Evolutionary conservation across 176 grass and related monocot species (phyloP).

Genomic region (Panicum miliaceum): DNA sequence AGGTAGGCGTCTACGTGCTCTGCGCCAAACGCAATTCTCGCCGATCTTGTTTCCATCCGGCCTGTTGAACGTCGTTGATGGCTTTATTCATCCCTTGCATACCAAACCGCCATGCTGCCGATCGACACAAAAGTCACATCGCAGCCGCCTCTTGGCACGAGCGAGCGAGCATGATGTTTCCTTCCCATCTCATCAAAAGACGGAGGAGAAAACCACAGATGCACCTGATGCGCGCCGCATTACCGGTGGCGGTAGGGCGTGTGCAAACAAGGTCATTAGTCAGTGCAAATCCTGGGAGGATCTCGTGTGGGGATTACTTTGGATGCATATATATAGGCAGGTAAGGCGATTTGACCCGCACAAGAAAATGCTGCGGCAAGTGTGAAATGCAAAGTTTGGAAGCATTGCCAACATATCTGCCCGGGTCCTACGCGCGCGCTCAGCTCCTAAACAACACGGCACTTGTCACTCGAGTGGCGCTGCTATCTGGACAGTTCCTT

Average conservation of each 20-base stretch:
- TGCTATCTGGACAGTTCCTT: background rate
- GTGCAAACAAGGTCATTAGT: constrained; percentile 37
- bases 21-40: constrained; percentile 45
- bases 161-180: background rate
- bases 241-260: background rate
- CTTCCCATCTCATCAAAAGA: background rate
- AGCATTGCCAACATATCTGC: constrained; percentile 36
- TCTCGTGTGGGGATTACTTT: constrained; percentile 31
- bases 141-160: no score
- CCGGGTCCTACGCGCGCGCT: constrained; percentile 17
- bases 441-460: constrained; percentile 28
- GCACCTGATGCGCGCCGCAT: constrained; percentile 17
- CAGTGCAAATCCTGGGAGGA: constrained; percentile 33
- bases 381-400: constrained; percentile 54
- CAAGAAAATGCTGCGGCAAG: background rate
- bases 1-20: constrained; percentile 12
- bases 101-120: constrained; percentile 19
- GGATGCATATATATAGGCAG: background rate
- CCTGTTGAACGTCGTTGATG: background rate
- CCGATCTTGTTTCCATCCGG: constrained; percentile 50
- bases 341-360: background rate
- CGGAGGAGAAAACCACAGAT: constrained; percentile 23
- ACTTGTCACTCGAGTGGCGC: background rate
- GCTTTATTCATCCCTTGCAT: background rate
- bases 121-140: background rate